Conservation (phyloP, 1,284 basidiomycete species). For the Amylostereum areolatum region DNA sequence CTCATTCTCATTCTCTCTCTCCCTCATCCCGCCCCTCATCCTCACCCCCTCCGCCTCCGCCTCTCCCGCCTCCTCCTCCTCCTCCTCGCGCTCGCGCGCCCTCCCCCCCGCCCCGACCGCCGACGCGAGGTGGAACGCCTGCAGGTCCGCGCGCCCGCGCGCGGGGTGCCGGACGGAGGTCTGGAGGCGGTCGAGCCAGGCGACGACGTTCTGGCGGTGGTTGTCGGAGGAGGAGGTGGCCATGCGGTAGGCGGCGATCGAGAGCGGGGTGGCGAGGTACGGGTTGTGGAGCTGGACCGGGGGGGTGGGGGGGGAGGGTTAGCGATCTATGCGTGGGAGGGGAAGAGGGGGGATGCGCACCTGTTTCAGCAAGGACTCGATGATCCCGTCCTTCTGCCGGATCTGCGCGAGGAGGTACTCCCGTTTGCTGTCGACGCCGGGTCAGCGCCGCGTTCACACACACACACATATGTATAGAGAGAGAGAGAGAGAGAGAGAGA, state of each 20-base stretch:
- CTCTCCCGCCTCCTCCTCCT: conserved; percentile 9
- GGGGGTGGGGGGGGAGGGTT: conserved; percentile 1
- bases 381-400: conserved; percentile 76
- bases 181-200: conserved; percentile 56
- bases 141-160: conserved; percentile 17
- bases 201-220: conserved; percentile 59
- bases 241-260: conserved; percentile 67
- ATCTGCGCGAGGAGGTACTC: conserved; percentile 78
- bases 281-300: conserved; percentile 63
- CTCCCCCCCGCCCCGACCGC: conserved; percentile 21
- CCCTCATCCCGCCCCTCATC: not conserved
- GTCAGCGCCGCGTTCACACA: not conserved
- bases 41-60: conserved; percentile 2
- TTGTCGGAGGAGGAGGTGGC: conserved; percentile 67
- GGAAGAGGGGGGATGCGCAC: conserved; percentile 33
- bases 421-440: conserved; percentile 55
- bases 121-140: conserved; percentile 38
- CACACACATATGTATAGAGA: not conserved
- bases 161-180: conserved; percentile 27
- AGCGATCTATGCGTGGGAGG: not conserved
- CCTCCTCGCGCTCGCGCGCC: conserved; percentile 12
- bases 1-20: too few relatives aligned
- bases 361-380: conserved; percentile 76
- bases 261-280: conserved; percentile 68
- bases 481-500: conserved; percentile 10